phyloP scores from a whole-genome alignment of 495 filamentous ascomycete genomes.

The Aspergillus heteromorphus region DNA sequence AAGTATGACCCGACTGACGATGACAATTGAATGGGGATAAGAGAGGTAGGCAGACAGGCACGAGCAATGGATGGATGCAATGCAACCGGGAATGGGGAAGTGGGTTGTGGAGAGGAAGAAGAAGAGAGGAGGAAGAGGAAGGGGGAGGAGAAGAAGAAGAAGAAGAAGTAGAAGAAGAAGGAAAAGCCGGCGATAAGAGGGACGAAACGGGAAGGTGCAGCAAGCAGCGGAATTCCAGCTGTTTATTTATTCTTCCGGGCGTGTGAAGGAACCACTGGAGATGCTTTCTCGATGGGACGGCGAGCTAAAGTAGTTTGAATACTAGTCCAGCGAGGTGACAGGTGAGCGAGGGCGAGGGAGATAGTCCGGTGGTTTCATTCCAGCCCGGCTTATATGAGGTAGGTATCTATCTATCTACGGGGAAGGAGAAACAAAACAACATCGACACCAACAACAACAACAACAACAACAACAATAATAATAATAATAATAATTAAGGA shows the following conservation, averaged over 20 bases:
- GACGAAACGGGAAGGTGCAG: neutral
- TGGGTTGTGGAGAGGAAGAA: slow-evolving; percentile 15
- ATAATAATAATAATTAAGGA: too few relatives aligned
- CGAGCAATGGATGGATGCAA: slow-evolving; percentile 1
- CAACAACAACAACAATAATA: too few relatives aligned
- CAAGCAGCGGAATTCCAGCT: neutral
- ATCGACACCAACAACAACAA: too few relatives aligned
- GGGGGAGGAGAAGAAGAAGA: slow-evolving; percentile 17
- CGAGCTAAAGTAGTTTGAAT: neutral
- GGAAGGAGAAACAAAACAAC: too few relatives aligned
- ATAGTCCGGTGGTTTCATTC: too few relatives aligned
- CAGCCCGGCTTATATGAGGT: too few relatives aligned
- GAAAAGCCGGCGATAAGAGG: slow-evolving; percentile 4
- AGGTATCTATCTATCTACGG: too few relatives aligned
- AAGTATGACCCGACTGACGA: slow-evolving; percentile 4
- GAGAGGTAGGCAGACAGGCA: slow-evolving; percentile 4
- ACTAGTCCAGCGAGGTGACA: too few relatives aligned
- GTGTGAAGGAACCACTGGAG: neutral
- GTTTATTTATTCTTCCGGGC: neutral
- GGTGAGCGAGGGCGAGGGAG: too few relatives aligned
- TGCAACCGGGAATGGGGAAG: neutral
- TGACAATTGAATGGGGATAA: neutral
- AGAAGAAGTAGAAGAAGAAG: slow-evolving; percentile 11
- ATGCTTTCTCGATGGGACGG: neutral
- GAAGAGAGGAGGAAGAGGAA: slow-evolving; percentile 18